Conservation (phyloP, 768 basidiomycete genomes). For the Sarcomyxa edulis region DNA sequence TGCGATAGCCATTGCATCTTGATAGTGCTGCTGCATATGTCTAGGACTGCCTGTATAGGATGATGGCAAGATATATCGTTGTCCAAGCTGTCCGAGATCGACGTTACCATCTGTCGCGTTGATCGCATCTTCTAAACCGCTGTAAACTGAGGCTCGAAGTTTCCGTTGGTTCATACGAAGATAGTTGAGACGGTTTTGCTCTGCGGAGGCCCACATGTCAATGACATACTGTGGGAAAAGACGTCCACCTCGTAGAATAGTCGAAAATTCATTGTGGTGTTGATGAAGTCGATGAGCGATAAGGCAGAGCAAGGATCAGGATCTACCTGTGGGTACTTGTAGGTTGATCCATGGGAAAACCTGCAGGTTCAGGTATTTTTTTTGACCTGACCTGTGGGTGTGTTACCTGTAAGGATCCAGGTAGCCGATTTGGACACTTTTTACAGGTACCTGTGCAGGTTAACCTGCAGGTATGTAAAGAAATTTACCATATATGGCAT, state of each 20-base stretch:
- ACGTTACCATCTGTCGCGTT: conserved; percentile 7
- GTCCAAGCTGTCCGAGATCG: conserved; percentile 13
- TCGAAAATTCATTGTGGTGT: conserved; percentile 13
- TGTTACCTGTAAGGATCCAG: too few relatives aligned
- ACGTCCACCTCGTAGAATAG: conserved; percentile 27
- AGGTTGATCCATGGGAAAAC: too few relatives aligned
- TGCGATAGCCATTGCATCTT: conserved; percentile 27
- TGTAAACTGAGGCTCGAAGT: conserved; percentile 28
- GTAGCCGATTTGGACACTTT: too few relatives aligned
- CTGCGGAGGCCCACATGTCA: conserved; percentile 39
- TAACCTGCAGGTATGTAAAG: too few relatives aligned
- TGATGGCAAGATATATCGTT: conserved; percentile 12
- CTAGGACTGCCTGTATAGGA: conserved; percentile 10
- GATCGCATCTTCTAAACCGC: conserved; percentile 24
- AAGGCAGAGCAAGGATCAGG: too few relatives aligned
- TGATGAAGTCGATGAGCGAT: conserved; percentile 28
- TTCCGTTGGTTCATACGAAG: conserved; percentile 26
- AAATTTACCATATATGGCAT: too few relatives aligned
- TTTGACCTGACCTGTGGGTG: too few relatives aligned
- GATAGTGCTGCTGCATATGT: conserved; percentile 16
- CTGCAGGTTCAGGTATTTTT: too few relatives aligned
- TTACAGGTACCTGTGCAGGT: too few relatives aligned
- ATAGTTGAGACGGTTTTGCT: conserved; percentile 33
- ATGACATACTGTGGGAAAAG: conserved; percentile 41
- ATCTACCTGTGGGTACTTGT: too few relatives aligned